Conservation (phyloP, 768 basidiomycete species). For the Mycena filopes region DNA sequence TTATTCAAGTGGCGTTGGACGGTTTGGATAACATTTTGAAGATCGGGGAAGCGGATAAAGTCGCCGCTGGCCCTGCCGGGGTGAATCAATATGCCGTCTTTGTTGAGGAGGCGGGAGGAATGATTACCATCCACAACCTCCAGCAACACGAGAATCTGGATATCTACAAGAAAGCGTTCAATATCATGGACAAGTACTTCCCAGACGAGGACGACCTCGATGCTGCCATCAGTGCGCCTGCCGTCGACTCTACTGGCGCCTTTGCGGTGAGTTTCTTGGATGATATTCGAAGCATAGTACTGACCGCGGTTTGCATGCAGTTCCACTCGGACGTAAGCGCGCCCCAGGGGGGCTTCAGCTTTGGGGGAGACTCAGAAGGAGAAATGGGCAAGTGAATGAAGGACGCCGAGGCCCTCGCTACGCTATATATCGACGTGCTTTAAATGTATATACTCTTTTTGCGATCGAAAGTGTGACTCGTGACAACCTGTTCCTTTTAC, state of each 20-base stretch:
- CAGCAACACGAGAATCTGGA: slow-evolving; percentile 99
- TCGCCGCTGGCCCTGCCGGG: slow-evolving; percentile 80
- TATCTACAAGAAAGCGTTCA: slow-evolving; percentile 99
- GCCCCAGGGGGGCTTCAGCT: slow-evolving; percentile 96
- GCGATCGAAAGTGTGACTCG: no score
- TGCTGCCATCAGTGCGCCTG: slow-evolving; percentile 80
- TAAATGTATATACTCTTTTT: not conserved
- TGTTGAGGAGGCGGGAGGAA: slow-evolving; percentile 98
- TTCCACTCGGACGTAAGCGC: slow-evolving; percentile 89
- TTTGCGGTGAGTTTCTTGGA: slow-evolving; percentile 68
- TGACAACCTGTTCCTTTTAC: no score
- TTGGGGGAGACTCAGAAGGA: slow-evolving; percentile 72
- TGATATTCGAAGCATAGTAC: slow-evolving; percentile 11
- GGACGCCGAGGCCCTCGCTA: not conserved
- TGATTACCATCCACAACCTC: slow-evolving; percentile 98
- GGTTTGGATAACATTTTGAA: slow-evolving; percentile 98
- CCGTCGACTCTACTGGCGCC: slow-evolving; percentile 76
- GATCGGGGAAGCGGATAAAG: slow-evolving; percentile 95
- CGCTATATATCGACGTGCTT: not conserved
- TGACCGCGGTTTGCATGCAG: slow-evolving; percentile 52
- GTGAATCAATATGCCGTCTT: slow-evolving; percentile 93
- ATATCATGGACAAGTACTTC: slow-evolving; percentile 98
- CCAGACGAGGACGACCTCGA: slow-evolving; percentile 96
- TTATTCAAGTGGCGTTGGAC: slow-evolving; percentile 97
- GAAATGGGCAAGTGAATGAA: slow-evolving; percentile 17